A percentile compares a stretch with the other conserved stretches of the same genome.
Conservation (phyloP, 192 early-diverging fungal genomes). For the Jimgerdemannia lactiflua region DNA sequence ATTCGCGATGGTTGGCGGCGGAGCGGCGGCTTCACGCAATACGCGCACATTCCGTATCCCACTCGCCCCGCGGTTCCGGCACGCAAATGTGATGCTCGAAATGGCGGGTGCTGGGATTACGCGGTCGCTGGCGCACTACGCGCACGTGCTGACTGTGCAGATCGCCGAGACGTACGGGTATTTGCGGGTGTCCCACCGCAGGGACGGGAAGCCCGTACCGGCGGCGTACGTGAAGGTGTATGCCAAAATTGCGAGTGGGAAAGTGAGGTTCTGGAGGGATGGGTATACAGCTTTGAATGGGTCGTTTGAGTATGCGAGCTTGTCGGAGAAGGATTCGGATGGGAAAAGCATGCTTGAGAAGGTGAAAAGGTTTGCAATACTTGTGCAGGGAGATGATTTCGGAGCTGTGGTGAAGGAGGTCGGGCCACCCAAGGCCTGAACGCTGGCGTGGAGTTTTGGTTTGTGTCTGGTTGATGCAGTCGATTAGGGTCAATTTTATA, state of each 20-base stretch:
- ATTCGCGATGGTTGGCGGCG: constrained; percentile 2
- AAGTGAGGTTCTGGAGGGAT: constrained; percentile 48
- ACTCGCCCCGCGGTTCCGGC: background rate
- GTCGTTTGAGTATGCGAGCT: constrained; percentile 41
- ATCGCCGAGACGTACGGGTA: constrained; percentile 36
- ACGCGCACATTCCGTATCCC: background rate
- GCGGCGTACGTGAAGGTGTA: constrained; percentile 53
- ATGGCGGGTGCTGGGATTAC: constrained; percentile 21
- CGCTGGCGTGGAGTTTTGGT: too few relatives aligned
- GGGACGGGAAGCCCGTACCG: constrained; percentile 27
- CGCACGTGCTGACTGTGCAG: constrained; percentile 37
- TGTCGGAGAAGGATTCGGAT: constrained; percentile 19
- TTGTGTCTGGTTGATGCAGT: too few relatives aligned
- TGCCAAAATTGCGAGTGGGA: constrained; percentile 24
- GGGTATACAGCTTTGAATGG: constrained; percentile 49
- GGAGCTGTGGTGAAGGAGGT: constrained; percentile 28
- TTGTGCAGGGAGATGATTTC: constrained; percentile 12
- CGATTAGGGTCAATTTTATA: too few relatives aligned
- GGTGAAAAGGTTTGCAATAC: constrained; percentile 18
- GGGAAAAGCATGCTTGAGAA: background rate
- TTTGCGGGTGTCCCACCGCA: constrained; percentile 26
- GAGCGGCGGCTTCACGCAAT: background rate
- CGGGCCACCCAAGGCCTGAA: constrained; percentile 8
- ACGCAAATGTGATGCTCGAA: constrained; percentile 8
- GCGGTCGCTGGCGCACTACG: constrained; percentile 37